Evolutionary conservation across 768 basidiomycete species (phyloP).

Genomic region (Botryobasidium botryosum): DNA sequence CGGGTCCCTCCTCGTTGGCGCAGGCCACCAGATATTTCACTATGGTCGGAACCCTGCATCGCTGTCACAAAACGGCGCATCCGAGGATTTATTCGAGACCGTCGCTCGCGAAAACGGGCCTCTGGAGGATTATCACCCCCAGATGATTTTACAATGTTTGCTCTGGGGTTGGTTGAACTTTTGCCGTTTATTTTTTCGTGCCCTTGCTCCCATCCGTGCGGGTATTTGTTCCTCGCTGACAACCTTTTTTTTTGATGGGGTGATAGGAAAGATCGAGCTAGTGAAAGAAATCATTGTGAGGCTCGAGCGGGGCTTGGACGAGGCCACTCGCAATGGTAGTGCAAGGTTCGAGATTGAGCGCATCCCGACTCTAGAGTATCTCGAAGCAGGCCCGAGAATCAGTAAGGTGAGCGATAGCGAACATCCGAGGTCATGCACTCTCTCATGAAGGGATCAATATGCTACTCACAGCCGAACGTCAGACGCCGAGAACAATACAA

Average conservation of each 20-base stretch:
- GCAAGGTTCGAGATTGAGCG: no score
- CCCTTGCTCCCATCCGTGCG: neutral
- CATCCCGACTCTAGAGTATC: no score
- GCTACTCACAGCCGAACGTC: no score
- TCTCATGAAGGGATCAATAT: no score
- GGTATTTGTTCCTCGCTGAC: slow-evolving; percentile 4
- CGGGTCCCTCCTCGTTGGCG: slow-evolving; percentile 66
- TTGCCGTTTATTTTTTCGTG: neutral
- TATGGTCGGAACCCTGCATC: slow-evolving; percentile 35
- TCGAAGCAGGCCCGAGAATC: no score
- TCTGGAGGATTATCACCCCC: slow-evolving; percentile 81
- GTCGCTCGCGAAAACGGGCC: slow-evolving; percentile 76
- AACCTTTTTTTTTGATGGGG: neutral
- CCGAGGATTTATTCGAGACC: slow-evolving; percentile 56
- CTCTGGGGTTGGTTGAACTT: slow-evolving; percentile 72
- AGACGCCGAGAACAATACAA: no score
- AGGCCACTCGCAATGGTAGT: no score
- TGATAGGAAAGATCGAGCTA: slow-evolving; percentile 60
- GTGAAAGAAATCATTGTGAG: slow-evolving; percentile 69
- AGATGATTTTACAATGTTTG: slow-evolving; percentile 80
- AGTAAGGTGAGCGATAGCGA: no score
- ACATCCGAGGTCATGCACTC: no score
- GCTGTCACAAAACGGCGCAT: slow-evolving; percentile 14
- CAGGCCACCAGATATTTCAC: slow-evolving; percentile 69
- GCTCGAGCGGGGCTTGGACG: slow-evolving; percentile 33